These are phyloP conservation scores for Serendipita vermifera DNA, from an alignment of 768 basidiomycete genomes.

Conservation along the genomic window DNA sequence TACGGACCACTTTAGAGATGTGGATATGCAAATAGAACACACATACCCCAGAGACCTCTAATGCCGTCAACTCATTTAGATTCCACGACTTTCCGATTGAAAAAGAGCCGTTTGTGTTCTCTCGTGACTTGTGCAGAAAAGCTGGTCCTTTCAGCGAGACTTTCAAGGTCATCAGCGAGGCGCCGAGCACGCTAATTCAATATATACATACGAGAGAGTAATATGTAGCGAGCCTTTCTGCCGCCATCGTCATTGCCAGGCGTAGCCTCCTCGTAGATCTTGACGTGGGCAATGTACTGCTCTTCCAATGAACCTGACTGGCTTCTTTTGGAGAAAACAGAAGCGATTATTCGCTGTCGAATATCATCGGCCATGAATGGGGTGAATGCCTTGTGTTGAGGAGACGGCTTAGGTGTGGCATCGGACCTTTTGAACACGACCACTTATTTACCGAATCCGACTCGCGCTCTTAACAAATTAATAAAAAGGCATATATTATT, in stretches of 20 bases:
- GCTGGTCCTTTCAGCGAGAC: slow-evolving; percentile 50
- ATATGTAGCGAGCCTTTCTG: slow-evolving; percentile 78
- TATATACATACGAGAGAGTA: slow-evolving; percentile 69
- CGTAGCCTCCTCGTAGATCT: slow-evolving; percentile 81
- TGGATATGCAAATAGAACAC: too few relatives aligned
- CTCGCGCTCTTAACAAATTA: too few relatives aligned
- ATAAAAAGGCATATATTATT: too few relatives aligned
- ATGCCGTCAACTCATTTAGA: slow-evolving; percentile 61
- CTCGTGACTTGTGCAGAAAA: slow-evolving; percentile 90
- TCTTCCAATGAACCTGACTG: slow-evolving; percentile 55
- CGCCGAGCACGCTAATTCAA: slow-evolving; percentile 7
- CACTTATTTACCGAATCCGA: too few relatives aligned
- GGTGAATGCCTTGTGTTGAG: too few relatives aligned
- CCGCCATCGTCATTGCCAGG: slow-evolving; percentile 47
- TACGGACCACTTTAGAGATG: slow-evolving; percentile 23
- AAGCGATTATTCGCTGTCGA: slow-evolving; percentile 48
- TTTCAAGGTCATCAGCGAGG: slow-evolving; percentile 18
- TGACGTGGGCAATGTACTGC: slow-evolving; percentile 74
- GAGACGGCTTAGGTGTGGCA: too few relatives aligned
- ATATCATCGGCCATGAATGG: slow-evolving; percentile 14
- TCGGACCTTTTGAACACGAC: too few relatives aligned
- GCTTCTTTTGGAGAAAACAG: slow-evolving; percentile 67
- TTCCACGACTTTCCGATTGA: slow-evolving; percentile 97
- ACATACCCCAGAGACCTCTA: slow-evolving; percentile 67
- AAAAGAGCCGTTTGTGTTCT: slow-evolving; percentile 87